Base-by-base conservation (phyloP, 1,284 basidiomycete species). In the Fomitopsis palustris region DNA sequence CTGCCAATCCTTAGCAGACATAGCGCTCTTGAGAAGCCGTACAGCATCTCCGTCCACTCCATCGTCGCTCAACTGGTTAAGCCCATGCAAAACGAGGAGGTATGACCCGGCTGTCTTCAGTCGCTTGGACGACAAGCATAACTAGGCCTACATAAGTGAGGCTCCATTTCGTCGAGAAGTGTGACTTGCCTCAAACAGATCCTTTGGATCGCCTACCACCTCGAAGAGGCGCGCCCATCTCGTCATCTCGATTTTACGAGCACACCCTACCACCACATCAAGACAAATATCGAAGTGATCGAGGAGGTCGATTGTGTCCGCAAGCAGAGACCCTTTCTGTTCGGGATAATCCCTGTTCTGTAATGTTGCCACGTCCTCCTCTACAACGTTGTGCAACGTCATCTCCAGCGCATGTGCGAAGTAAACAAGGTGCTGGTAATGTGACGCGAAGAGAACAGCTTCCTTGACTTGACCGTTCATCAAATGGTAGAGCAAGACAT, bases 331-430 rank as follows among this genome's bases (percentile, higher is more conserved):
- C 47, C 78, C 75, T 9, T 63, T 57, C 12, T 41, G 55, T 14
- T 31, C 39, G 7, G 59, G 52, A 23, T 60, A 64, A 27, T 58
- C 58, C 14, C 60, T 66, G 16, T 75, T 74, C 14, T 64, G 61
- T 64, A 59, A 9, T 2, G 62, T 17, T 6, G 72, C 69, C 1
- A 85, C 82, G 67, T 97, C 94, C n/a, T 93, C 91, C 74, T 99
- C 97, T 1, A 97, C 87, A 1, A 98, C 93, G 1, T 86, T 92
- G 70, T 99, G 95, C 1, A 99, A 81, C 5, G 99, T 85, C 54
- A 99, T 91, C 74, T 99, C 97, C 47, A 99, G 81, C 1, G 93
- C 88, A 71, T 99, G 97, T 0, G 92, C 84, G 71, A 99, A 99
- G 77, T 93, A 99, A 7, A 97, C 88, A 31, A 99, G 84, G 57